These are phyloP conservation scores for Durio zibethinus DNA, from an alignment of 345 rosid genomes.

Conservation along the genomic window DNA sequence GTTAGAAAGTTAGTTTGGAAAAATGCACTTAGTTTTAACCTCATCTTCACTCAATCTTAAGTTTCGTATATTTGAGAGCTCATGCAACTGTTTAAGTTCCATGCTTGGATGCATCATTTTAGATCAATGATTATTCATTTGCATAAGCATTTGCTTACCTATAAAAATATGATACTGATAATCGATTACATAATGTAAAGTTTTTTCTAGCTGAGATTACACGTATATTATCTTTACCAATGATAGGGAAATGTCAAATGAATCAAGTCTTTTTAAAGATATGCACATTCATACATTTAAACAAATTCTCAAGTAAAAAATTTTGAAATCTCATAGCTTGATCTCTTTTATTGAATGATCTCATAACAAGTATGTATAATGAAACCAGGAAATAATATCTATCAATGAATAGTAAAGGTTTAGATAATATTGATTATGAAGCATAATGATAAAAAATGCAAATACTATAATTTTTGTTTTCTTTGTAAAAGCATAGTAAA, in stretches of 20 bases:
- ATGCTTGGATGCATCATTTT: not conserved
- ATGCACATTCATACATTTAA: not conserved
- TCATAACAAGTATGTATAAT: not conserved
- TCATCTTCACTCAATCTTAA: no score
- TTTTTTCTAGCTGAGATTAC: constrained; percentile 82
- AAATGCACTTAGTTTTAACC: no score
- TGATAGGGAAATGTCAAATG: constrained; percentile 8
- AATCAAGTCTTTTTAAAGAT: constrained; percentile 3
- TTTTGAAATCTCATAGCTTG: not conserved
- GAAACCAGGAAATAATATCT: not conserved
- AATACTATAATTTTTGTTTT: not conserved
- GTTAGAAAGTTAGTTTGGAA: no score
- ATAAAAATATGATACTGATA: constrained; percentile 78
- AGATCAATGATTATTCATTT: not conserved
- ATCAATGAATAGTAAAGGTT: not conserved
- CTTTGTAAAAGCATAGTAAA: not conserved
- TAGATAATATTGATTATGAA: not conserved
- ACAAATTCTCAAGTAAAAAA: not conserved
- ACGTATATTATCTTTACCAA: constrained; percentile 86
- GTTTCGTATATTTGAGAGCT: no score
- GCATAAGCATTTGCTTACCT: constrained; percentile 40
- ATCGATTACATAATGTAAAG: constrained; percentile 68
- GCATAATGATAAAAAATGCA: not conserved
- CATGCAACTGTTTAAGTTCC: no score
- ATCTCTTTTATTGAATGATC: not conserved